Base-by-base conservation (phyloP, 768 basidiomycete species). In the Mrakia hoshinonis region DNA sequence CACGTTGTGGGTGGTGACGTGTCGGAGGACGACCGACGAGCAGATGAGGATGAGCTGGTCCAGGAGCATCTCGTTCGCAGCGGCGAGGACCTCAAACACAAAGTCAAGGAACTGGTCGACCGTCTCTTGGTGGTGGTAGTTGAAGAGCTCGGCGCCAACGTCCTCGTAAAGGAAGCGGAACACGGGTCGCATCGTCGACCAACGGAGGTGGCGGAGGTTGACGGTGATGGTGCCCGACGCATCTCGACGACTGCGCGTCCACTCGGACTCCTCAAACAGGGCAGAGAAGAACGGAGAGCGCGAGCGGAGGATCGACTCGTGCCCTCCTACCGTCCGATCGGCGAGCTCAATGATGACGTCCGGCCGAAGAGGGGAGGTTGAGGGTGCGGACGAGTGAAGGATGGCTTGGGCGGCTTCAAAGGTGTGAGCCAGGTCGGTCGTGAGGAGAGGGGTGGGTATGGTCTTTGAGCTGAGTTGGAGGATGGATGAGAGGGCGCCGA, bases 31-130 rank as follows among this genome's bases (percentile, higher is more conserved):
- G 52, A 89, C 83, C 11, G 82, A 81, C 1, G 93, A 94, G 80
- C 93, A 96, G 31, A 95, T 80, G 2, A 90, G 83, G 46, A 91
- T 84, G 24, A 98, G 84, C 24, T 87, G 86, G 76, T 91, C 90
- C n/a, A 97, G 82, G 11, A 96, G 84, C 3, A 98, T 81, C 79
- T 98, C 92, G 74, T 89, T 93, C 46, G 93, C 91, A 22, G 86
- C 88, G 46, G 87, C 87, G 79, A 96, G 85, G 20, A 97, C 87
- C 26, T 88, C 86, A 73, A 96, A 92, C 80, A 92, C 85, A 74
- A 93, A 91, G 73, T 92, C 89, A 69, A 98, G 79, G 38, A 91
- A 81, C 46, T 89, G 86, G 69, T 98, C 92, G 6, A 86, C 80
- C 1, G 84, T 85, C 31, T 84, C 80, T 75, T 86, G 88, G 64